These are phyloP conservation scores for Ramalina peruviana DNA, from an alignment of 495 filamentous ascomycete species.

Conservation along the genomic window DNA sequence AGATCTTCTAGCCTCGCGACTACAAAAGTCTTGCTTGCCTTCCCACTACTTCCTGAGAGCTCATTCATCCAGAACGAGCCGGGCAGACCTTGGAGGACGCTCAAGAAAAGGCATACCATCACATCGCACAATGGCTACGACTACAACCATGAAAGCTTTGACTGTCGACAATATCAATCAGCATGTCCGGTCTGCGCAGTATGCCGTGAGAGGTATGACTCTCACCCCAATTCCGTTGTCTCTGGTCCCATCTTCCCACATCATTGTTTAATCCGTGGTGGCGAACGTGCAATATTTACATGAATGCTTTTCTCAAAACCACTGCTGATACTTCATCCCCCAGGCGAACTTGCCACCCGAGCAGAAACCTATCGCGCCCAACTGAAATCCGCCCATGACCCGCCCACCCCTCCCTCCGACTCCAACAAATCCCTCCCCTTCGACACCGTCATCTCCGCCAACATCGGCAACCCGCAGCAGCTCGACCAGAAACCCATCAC, in stretches of 20 bases:
- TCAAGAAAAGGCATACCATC: background rate
- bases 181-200: slow-evolving; percentile 70
- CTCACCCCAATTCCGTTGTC: no score
- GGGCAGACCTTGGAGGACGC: background rate
- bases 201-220: slow-evolving; percentile 57
- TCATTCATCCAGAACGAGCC: no score
- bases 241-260: no score
- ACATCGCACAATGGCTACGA: slow-evolving; percentile 42
- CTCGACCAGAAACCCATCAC: slow-evolving; percentile 97
- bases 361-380: slow-evolving; percentile 76
- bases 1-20: slow-evolving; percentile 2
- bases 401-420: slow-evolving; percentile 53
- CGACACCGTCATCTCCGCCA: slow-evolving; percentile 80
- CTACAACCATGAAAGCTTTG: slow-evolving; percentile 42
- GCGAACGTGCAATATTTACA: no score
- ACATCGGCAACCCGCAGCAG: slow-evolving; percentile 98
- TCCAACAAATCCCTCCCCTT: slow-evolving; percentile 60
- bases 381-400: slow-evolving; percentile 35
- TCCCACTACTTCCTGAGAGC: background rate
- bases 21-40: slow-evolving; percentile 7
- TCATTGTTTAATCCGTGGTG: no score
- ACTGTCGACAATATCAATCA: slow-evolving; percentile 85
- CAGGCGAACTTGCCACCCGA: slow-evolving; percentile 75
- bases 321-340: no score
- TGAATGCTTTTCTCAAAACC: no score